Evolutionary conservation across 306 rosid species (phyloP).

Genomic region (Castanea crenata): DNA sequence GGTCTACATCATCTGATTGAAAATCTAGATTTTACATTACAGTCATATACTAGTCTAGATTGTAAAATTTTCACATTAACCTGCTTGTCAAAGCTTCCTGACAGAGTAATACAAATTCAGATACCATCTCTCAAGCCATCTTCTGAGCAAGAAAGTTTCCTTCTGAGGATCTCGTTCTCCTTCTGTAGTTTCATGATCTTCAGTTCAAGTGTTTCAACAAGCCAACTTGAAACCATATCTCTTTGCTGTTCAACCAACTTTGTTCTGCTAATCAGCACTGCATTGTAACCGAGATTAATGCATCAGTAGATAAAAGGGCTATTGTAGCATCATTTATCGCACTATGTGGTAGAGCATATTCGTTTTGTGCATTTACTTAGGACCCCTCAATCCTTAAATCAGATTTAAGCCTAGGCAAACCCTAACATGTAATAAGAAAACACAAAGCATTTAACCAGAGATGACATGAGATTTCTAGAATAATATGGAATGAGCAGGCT

Average conservation of each 20-base stretch:
- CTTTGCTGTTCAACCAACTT: slow-evolving; percentile 59
- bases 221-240: slow-evolving; percentile 51
- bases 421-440: neutral
- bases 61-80: neutral
- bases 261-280: slow-evolving; percentile 66
- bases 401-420: neutral
- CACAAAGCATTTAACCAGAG: neutral
- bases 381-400: neutral
- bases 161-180: slow-evolving; percentile 68
- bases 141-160: slow-evolving; percentile 36
- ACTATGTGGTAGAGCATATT: neutral
- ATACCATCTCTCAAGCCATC: slow-evolving; percentile 13
- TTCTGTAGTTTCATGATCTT: slow-evolving; percentile 63
- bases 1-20: neutral
- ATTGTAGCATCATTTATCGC: neutral
- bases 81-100: neutral
- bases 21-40: neutral
- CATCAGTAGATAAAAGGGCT: neutral
- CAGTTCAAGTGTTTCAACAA: slow-evolving; percentile 62
- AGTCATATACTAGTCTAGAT: neutral
- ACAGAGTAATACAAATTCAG: neutral
- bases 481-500: neutral
- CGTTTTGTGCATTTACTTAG: neutral
- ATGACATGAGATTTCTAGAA: neutral
- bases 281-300: slow-evolving; percentile 8